These are phyloP conservation scores for Pyrenula aspistea DNA, from an alignment of 495 filamentous ascomycete genomes.

Conservation along the genomic window DNA sequence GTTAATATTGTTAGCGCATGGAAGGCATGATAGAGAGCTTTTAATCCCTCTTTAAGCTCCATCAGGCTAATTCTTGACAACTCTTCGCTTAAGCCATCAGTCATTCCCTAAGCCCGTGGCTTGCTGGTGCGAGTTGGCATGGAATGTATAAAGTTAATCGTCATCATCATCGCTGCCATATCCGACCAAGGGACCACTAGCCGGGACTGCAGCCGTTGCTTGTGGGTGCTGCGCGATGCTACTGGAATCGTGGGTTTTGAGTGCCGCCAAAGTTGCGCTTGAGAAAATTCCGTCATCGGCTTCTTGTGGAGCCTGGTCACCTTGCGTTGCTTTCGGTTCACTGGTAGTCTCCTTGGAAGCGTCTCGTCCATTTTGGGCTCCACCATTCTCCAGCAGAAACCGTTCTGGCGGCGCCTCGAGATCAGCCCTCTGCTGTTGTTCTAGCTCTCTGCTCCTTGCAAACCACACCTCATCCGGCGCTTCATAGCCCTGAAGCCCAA, in stretches of 20 bases:
- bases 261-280: slow-evolving; percentile 60
- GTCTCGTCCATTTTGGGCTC: background rate
- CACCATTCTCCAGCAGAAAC: slow-evolving; percentile 29
- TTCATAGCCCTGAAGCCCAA: slow-evolving; percentile 85
- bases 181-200: slow-evolving; percentile 61
- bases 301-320: slow-evolving; percentile 8
- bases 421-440: slow-evolving; percentile 24
- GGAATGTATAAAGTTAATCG: slow-evolving; percentile 19
- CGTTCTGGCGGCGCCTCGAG: slow-evolving; percentile 31
- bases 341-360: background rate
- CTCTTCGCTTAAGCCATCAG: no score
- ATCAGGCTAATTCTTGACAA: no score
- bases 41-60: background rate
- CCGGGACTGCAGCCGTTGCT: slow-evolving; percentile 30
- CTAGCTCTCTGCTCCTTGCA: slow-evolving; percentile 44
- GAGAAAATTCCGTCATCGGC: slow-evolving; percentile 60
- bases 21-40: background rate
- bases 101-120: no score
- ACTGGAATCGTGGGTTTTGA: slow-evolving; percentile 34
- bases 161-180: slow-evolving; percentile 90
- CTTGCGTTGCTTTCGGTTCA: slow-evolving; percentile 5
- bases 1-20: slow-evolving; percentile 63
- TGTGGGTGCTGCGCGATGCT: slow-evolving; percentile 30
- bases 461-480: slow-evolving; percentile 93
- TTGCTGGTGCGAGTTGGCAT: background rate